These are phyloP conservation scores for Fusarium metavorans DNA, from an alignment of 2,329 filamentous ascomycete species.

Conservation along the genomic window DNA sequence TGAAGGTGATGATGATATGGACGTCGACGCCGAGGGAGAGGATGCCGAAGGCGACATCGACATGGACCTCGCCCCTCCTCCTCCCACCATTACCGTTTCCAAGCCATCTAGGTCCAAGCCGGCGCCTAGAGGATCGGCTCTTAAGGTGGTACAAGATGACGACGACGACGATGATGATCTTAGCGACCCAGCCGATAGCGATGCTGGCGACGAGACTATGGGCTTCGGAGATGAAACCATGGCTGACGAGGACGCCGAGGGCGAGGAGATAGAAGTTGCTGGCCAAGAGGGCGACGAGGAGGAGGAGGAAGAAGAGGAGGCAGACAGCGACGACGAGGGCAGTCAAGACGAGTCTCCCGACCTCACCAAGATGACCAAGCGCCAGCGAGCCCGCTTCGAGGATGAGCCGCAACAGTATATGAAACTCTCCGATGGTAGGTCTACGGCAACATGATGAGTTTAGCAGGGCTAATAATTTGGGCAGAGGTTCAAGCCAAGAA, in stretches of 20 bases:
- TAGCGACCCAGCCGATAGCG: conserved; percentile 65
- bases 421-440: conserved; percentile 71
- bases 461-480: conserved; percentile 14
- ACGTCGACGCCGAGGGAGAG: conserved; percentile 59
- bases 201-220: conserved; percentile 54
- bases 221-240: conserved; percentile 60
- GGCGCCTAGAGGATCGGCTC: conserved; percentile 48
- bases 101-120: conserved; percentile 56
- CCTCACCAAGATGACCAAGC: conserved; percentile 70
- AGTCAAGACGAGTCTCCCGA: conserved; percentile 65
- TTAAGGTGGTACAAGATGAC: conserved; percentile 54
- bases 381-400: conserved; percentile 70
- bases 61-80: conserved; percentile 54
- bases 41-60: conserved; percentile 61
- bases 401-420: conserved; percentile 66
- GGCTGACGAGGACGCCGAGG: conserved; percentile 62
- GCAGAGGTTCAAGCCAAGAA: conserved; percentile 74
- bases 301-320: conserved; percentile 57
- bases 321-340: conserved; percentile 58
- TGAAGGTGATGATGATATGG: conserved; percentile 53
- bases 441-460: neutral
- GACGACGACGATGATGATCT: conserved; percentile 66
- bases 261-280: conserved; percentile 57
- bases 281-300: conserved; percentile 58
- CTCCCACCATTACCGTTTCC: conserved; percentile 62